A percentile compares a stretch with the other conserved stretches of the same genome.
Evolutionary conservation across 2,329 filamentous ascomycete species (phyloP).

Genomic region (Tolypocladium paradoxum): DNA sequence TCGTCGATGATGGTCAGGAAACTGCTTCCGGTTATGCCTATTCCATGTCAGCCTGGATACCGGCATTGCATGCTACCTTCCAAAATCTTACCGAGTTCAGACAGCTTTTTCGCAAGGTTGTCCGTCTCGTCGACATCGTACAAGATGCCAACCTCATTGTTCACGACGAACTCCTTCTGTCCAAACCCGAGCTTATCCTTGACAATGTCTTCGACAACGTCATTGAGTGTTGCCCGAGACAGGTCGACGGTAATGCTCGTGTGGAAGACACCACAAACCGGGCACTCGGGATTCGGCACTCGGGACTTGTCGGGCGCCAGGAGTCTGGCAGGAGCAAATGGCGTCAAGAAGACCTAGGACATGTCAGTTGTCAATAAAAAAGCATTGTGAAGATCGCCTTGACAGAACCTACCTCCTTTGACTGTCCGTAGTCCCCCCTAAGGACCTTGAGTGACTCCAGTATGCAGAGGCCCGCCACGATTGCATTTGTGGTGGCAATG

Average conservation of each 20-base stretch:
- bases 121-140: slow-evolving; percentile 87
- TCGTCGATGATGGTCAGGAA: slow-evolving; percentile 83
- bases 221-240: slow-evolving; percentile 60
- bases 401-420: slow-evolving; percentile 53
- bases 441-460: slow-evolving; percentile 88
- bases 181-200: slow-evolving; percentile 62
- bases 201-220: slow-evolving; percentile 69
- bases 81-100: slow-evolving; percentile 51
- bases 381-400: background rate
- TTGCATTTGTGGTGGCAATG: slow-evolving; percentile 95
- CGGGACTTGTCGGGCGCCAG: slow-evolving; percentile 46
- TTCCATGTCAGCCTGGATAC: slow-evolving; percentile 4
- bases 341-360: slow-evolving; percentile 63
- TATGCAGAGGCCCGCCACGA: slow-evolving; percentile 86
- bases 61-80: background rate
- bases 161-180: slow-evolving; percentile 67
- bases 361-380: background rate
- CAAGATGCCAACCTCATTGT: slow-evolving; percentile 63
- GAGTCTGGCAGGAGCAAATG: slow-evolving; percentile 46
- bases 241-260: slow-evolving; percentile 58
- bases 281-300: slow-evolving; percentile 68
- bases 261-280: slow-evolving; percentile 69
- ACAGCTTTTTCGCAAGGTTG: slow-evolving; percentile 70
- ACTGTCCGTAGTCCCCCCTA: slow-evolving; percentile 55
- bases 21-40: slow-evolving; percentile 57